Evolutionary conservation across 164 flowering plant species (phyloP).

Genomic region (Nymphaea colorata): DNA sequence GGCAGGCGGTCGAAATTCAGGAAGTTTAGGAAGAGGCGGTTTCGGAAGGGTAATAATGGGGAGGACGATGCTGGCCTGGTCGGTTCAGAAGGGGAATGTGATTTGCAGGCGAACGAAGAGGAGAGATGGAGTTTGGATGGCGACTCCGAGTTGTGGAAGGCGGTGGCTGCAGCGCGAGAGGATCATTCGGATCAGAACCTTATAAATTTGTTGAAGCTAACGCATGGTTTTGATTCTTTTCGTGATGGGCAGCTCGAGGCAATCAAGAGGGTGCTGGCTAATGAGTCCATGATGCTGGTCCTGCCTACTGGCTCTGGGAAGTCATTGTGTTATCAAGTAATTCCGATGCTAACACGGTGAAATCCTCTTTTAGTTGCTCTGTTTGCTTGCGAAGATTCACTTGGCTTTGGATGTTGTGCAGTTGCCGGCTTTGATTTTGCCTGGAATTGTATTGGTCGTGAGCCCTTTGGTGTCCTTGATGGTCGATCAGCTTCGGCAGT

Average conservation of each 20-base stretch:
- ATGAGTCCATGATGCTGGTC: conserved; percentile 75
- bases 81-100: conserved; percentile 35
- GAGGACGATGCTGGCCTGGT: conserved; percentile 19
- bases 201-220: conserved; percentile 48
- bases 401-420: conserved; percentile 4
- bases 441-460: conserved; percentile 73
- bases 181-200: conserved; percentile 71
- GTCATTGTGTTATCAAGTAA: conserved; percentile 73
- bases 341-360: neutral
- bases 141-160: conserved; percentile 17
- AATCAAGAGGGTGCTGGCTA: conserved; percentile 56
- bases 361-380: neutral
- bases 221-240: conserved; percentile 69
- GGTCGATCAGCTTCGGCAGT: conserved; percentile 85
- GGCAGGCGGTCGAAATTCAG: conserved; percentile 17
- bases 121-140: conserved; percentile 3
- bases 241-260: conserved; percentile 87
- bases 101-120: conserved; percentile 19
- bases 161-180: conserved; percentile 33
- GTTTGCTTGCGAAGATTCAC: neutral
- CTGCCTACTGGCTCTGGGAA: conserved; percentile 96
- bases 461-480: conserved; percentile 91
- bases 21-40: conserved; percentile 22
- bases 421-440: conserved; percentile 71
- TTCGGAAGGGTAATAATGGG: conserved; percentile 11